Base-by-base conservation (phyloP, 345 rosid genomes). In the Trapa bicornis region DNA sequence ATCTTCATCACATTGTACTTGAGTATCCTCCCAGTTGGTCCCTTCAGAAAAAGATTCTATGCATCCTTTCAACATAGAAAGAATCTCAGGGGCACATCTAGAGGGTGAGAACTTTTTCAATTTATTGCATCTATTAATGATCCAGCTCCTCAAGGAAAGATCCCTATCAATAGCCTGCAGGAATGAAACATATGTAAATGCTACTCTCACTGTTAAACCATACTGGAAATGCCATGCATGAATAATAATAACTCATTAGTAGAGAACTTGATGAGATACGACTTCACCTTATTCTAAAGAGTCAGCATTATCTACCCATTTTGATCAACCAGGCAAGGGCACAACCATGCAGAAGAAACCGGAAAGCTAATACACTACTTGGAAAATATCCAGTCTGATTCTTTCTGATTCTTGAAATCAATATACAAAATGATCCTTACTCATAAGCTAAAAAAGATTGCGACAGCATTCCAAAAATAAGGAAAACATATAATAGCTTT, bases 91-190 rank as follows among this genome's bases (percentile, higher is more conserved):
- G 69, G 71, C 54, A 72, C 72, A 84, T 72, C 74, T 69, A 75
- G 79, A 77, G 72, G 95, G 75, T 45, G 86, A 77, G 67, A 79
- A 65, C 70, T 68, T 83, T 65, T 77, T 73, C 35, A 83, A 65
- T 71, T 80, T 89, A 80, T 85, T 83, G 75, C 78, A 89, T 77
- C 83, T 86, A 64, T 75, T 67, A 75, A 79, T 75, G 72, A 87
- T 77, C 97, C 95, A 89, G 71, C 74, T 86, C 77, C 84, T 73
- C 77, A 89, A 65, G 58, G 89, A 86, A 64, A 81, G 76, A 67
- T 75, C 78, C 73, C 75, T 87, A 64, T 70, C 74, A 78, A 94
- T 78, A 72, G 84, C 87, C 99, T 94, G 83, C 79, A 81, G 33
- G 64, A 71, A 68, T 38, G 64, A 41, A 65, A 38, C 39, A 65